These are phyloP conservation scores for Physcomitrellopsis africana DNA, from an alignment of 225 moss, liverwort and hornwort genomes.

Conservation along the genomic window DNA sequence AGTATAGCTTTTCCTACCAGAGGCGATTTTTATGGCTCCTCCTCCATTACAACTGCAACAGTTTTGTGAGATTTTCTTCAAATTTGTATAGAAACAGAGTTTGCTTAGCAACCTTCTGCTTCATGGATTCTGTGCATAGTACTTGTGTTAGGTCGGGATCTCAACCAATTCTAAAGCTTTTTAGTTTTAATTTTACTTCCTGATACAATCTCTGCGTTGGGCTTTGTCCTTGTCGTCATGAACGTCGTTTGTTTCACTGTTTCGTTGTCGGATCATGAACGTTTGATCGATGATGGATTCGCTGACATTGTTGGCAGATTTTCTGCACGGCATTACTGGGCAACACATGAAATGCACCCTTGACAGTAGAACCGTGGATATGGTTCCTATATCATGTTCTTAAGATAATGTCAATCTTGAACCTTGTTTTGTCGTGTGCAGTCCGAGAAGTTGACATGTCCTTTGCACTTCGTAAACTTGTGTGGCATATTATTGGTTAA, in stretches of 20 bases:
- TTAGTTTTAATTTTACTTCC: background rate
- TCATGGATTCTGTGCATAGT: background rate
- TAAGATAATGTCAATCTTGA: too few relatives aligned
- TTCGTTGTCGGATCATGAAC: too few relatives aligned
- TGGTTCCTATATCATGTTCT: background rate
- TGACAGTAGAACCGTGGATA: background rate
- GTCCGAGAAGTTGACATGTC: constrained; percentile 1
- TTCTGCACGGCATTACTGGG: background rate
- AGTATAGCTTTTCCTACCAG: background rate
- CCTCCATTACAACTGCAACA: background rate
- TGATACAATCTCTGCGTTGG: background rate
- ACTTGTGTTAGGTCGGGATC: background rate
- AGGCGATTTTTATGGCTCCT: background rate
- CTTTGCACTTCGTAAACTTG: background rate
- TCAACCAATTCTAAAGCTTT: background rate
- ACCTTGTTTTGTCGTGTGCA: background rate
- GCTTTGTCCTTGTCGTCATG: background rate
- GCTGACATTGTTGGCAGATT: constrained; percentile 4
- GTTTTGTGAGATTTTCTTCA: background rate
- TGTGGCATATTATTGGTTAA: background rate
- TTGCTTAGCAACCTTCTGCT: background rate
- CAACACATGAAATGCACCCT: background rate
- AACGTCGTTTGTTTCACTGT: background rate
- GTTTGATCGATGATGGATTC: background rate
- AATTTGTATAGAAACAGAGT: background rate